phyloP scores from a whole-genome alignment of 2,329 filamentous ascomycete species.

The Waltergamsia citrina region DNA sequence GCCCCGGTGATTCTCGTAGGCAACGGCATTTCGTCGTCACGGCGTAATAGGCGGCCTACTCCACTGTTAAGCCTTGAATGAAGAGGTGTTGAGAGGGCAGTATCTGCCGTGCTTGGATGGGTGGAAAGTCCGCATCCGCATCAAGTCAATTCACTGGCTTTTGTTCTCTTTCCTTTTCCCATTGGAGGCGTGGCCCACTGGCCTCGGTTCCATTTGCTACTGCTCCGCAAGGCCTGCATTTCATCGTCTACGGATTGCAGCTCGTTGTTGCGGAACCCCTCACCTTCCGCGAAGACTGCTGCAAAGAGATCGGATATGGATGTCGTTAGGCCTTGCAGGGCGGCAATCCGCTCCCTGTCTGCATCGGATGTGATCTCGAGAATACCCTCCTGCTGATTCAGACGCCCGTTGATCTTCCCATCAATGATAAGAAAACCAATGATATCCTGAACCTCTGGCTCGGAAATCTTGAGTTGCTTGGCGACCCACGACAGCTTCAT shows the following conservation, averaged over 20 bases:
- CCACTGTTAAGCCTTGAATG: too few species aligned
- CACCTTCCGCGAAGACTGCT: slow-evolving; percentile 67
- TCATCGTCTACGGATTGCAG: slow-evolving; percentile 4
- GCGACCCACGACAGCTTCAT: slow-evolving; percentile 87
- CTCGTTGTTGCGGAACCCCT: slow-evolving; percentile 49
- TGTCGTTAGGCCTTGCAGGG: slow-evolving; percentile 62
- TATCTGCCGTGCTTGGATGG: too few species aligned
- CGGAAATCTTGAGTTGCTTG: slow-evolving; percentile 74
- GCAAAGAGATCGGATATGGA: slow-evolving; percentile 62
- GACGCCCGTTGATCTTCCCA: slow-evolving; percentile 74
- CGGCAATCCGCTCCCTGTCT: slow-evolving; percentile 64
- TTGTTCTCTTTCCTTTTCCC: slow-evolving; percentile 1
- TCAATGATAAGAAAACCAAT: slow-evolving; percentile 91
- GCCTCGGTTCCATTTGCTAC: neutral
- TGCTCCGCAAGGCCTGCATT: neutral
- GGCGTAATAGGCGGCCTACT: too few species aligned
- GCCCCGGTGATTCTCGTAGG: too few species aligned
- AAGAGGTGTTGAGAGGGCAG: too few species aligned
- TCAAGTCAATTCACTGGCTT: neutral
- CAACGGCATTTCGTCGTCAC: too few species aligned
- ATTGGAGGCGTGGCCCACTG: neutral
- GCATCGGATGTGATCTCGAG: slow-evolving; percentile 69
- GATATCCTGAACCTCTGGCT: slow-evolving; percentile 87
- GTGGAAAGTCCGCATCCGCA: too few species aligned
- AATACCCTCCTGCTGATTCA: slow-evolving; percentile 79